Base-by-base conservation (phyloP, 1,284 basidiomycete species). In the Ceratobasidium sp. region DNA sequence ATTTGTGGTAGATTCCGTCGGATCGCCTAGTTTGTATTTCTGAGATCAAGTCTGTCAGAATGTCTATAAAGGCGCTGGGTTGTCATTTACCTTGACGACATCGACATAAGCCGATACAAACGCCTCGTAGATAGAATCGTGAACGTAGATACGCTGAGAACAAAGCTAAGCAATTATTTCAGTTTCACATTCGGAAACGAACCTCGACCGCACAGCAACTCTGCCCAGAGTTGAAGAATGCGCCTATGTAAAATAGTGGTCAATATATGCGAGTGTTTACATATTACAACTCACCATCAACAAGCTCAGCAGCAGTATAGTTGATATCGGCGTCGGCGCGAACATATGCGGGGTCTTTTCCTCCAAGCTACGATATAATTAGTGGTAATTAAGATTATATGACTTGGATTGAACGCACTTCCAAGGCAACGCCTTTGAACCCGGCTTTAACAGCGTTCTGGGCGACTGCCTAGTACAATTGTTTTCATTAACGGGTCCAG, bases 261-360 rank as follows among this genome's bases (percentile, higher is more conserved):
- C 44, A 66, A 36, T 41, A 48, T 36, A 36, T 45, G 60, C 51
- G 50, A 6, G 33, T 66, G 54, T 19, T 7, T 51, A 41, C 0
- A 3, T 51, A 14, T 2, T 14, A 7, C 15, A 77, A 51, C 83
- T 77, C 76, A 88, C 96, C 97, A 83, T 99, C 97, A 1, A 97
- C 96, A 11, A 98, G 88, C 81, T 98, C 92, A 29, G 89, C 88
- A 1, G 91, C 92, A 0, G 95, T 93, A 81, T 93, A 98, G 44
- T 89, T 88, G 4, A 97, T 80, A 82, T 98, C 90, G 0, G 93
- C 96, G 80, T 98, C 96, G 0, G 87, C 83, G 36, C 95, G 87
- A 7, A 98, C 96, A 80, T 98, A 99, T 0, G 97, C 97, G 7
- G 97, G 95, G 80, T 98, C 96, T 83, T 98, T 98, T 0, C 97